These are phyloP conservation scores for Arthroderma sp. DNA, from an alignment of 2,329 filamentous ascomycete genomes.

Conservation along the genomic window DNA sequence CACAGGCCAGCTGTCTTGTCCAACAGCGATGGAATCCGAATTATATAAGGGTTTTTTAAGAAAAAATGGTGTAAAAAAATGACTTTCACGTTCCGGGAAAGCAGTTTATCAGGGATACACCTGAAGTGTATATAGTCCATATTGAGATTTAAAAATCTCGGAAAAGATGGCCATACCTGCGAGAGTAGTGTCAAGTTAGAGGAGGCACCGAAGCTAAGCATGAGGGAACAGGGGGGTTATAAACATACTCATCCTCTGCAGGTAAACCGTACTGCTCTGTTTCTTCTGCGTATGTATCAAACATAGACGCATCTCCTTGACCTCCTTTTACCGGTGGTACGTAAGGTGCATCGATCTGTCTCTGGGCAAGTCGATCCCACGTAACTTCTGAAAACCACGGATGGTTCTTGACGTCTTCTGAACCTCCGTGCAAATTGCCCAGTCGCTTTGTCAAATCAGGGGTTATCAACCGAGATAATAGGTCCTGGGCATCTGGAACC, in stretches of 20 bases:
- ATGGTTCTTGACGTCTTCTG: conserved; percentile 87
- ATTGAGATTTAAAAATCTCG: conserved; percentile 50
- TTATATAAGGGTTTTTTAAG: too few relatives aligned
- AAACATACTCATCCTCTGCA: conserved; percentile 73
- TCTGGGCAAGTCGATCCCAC: conserved; percentile 85
- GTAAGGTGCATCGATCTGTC: conserved; percentile 97
- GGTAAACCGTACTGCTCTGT: conserved; percentile 74
- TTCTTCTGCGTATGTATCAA: conserved; percentile 96
- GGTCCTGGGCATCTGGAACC: conserved; percentile 82
- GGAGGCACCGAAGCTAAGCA: not conserved
- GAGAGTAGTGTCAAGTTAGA: conserved; percentile 7
- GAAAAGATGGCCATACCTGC: conserved; percentile 61
- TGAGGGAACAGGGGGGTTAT: not conserved
- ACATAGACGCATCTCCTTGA: conserved; percentile 88
- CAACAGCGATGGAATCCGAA: too few relatives aligned
- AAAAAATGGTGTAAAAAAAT: too few relatives aligned
- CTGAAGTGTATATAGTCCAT: too few relatives aligned
- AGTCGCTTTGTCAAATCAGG: conserved; percentile 87
- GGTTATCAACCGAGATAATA: conserved; percentile 86
- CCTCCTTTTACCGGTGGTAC: conserved; percentile 91
- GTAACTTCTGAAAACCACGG: conserved; percentile 96
- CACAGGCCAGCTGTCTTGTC: conserved; percentile 5
- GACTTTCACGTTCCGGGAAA: too few relatives aligned
- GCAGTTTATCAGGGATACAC: too few relatives aligned
- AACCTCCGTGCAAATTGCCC: conserved; percentile 83